Evolutionary conservation across 2,329 filamentous ascomycete genomes (phyloP).

Genomic region (Trichoderma asperellum): DNA sequence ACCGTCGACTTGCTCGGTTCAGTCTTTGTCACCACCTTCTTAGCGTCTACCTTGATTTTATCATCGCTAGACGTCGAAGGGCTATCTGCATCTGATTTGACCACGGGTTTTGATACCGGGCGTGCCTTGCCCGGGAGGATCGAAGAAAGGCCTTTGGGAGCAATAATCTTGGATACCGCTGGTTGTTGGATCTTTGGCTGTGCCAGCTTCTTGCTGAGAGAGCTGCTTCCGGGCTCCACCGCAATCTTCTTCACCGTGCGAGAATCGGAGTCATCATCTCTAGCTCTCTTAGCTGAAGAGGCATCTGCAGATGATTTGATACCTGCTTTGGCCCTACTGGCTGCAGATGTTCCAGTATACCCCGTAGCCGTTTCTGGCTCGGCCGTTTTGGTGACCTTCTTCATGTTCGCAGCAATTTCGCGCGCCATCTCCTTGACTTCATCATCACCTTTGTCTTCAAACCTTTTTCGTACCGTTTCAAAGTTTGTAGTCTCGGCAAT

Average conservation of each 20-base stretch:
- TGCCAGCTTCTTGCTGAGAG: conserved; percentile 47
- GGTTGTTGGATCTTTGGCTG: conserved; percentile 43
- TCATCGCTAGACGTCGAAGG: conserved; percentile 38
- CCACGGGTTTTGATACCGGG: conserved; percentile 46
- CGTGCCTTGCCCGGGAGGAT: conserved; percentile 55
- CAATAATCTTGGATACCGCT: conserved; percentile 37
- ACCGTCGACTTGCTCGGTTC: conserved; percentile 33
- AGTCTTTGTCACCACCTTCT: conserved; percentile 33
- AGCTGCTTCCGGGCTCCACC: conserved; percentile 45
- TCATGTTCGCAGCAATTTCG: conserved; percentile 56
- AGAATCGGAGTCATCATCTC: conserved; percentile 48
- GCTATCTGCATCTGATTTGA: conserved; percentile 44
- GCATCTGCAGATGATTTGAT: conserved; percentile 39
- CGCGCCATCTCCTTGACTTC: conserved; percentile 65
- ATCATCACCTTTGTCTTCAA: conserved; percentile 67
- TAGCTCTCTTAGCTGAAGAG: conserved; percentile 42
- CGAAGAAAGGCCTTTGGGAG: conserved; percentile 41
- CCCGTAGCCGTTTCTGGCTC: conserved; percentile 45
- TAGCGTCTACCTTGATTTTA: conserved; percentile 40
- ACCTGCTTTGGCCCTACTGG: conserved; percentile 44
- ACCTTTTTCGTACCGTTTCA: conserved; percentile 64
- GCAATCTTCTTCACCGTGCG: conserved; percentile 50
- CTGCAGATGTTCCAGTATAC: conserved; percentile 47
- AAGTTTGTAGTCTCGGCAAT: conserved; percentile 69
- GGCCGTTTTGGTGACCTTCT: conserved; percentile 44